Percentiles rank a stretch among this genome's conserved stretches.
These are phyloP conservation scores for Aspergillus baeticus DNA, from an alignment of 495 filamentous ascomycete species.

Conservation along the genomic window DNA sequence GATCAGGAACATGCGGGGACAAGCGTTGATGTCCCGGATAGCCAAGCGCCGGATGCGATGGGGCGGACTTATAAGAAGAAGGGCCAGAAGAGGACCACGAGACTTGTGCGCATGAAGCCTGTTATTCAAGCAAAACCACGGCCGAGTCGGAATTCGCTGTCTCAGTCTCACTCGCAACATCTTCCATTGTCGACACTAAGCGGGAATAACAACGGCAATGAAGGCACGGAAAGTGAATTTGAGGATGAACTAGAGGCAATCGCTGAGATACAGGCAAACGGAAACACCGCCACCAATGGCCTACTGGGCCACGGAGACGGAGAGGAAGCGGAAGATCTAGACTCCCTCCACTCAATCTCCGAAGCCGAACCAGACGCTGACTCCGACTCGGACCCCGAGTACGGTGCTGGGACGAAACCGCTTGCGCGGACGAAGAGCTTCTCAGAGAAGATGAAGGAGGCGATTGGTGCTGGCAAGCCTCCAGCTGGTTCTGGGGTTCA, in stretches of 20 bases:
- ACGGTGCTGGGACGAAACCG: constrained; percentile 25
- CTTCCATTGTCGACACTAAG: background rate
- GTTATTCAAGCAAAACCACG: constrained; percentile 22
- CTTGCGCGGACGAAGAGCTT: constrained; percentile 35
- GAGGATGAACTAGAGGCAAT: constrained; percentile 33
- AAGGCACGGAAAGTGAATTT: constrained; percentile 20
- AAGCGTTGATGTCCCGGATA: constrained; percentile 59
- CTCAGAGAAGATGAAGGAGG: constrained; percentile 46
- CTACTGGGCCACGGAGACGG: no score
- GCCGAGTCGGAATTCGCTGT: constrained; percentile 13
- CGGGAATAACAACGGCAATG: constrained; percentile 14
- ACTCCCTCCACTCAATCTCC: constrained; percentile 34
- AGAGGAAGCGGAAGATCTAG: no score
- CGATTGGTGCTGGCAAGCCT: constrained; percentile 27
- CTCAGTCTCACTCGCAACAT: background rate
- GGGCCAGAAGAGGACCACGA: constrained; percentile 85
- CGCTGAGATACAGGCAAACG: constrained; percentile 26
- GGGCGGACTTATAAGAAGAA: constrained; percentile 81
- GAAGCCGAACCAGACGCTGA: constrained; percentile 37
- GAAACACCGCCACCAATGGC: background rate
- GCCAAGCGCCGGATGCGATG: constrained; percentile 53
- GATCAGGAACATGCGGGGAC: constrained; percentile 54
- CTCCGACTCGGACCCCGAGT: constrained; percentile 30
- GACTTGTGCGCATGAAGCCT: constrained; percentile 70
- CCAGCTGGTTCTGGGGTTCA: background rate